Base-by-base conservation (phyloP, 2,329 filamentous ascomycete species). In the Septoria petroselini region DNA sequence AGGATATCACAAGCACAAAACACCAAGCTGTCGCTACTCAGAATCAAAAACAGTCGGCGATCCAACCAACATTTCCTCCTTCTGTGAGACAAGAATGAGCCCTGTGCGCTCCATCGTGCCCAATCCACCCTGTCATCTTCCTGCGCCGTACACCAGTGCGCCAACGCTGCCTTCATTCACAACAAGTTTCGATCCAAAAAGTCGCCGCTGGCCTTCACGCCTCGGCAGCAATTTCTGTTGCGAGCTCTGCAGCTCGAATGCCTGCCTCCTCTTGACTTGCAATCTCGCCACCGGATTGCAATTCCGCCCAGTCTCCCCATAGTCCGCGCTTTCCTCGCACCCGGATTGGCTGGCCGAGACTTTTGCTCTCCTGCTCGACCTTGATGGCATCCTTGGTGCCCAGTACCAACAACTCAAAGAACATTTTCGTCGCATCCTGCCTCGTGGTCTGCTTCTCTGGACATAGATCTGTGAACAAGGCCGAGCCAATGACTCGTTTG, bases 361-460 rank as follows among this genome's bases (percentile, higher is more conserved):
- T 80, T 54, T 84, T 76, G 15, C 54, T 60, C 41, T 80, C 80
- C 71, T 98, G 93, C 67, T 97, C 91, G 19, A 97, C 89, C 72
- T 95, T 95, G 72, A 98, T 87, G 21, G 93, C 93, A 67, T 98
- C 93, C 73, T 98, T 98, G 34, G 93, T 98, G 4, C 91, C 93
- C 39, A 98, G 78, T 2, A 98, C 93, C 18, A 98, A 77, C 47
- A 93, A 85, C 72, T 98, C 93, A 63, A 98, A 98, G 75, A 98
- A 98, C 90, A 98, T 96, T 78, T 96, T 96, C 35, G 93, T 98
- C 0, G 93, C 93, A 63, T 97, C 93, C 7, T 86, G 86, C 69
- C 88, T 88, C 58, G 80, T 89, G 0, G 91, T 91, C 53, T 80
- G 81, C 57, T 78, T 73, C 70, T 95, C 88, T 0, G 93, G 93